phyloP scores from a whole-genome alignment of 208 protist species.

The Leptomonas pyrrhocoris region DNA sequence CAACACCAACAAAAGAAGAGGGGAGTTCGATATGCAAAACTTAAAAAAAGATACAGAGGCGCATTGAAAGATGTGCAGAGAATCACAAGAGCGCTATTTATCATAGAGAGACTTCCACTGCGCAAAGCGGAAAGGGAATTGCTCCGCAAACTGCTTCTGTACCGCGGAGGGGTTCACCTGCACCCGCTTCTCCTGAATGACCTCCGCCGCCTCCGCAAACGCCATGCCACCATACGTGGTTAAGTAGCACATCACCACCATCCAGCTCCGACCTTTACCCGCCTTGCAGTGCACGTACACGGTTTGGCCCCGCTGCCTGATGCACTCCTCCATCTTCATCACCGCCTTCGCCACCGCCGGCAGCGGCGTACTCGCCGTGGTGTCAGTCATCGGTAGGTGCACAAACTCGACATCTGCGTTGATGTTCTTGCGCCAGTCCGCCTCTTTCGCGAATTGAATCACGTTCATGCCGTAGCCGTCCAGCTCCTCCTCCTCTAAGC shows the following conservation, averaged over 20 bases:
- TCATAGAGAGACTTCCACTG: conserved; percentile 40
- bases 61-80: too few relatives aligned
- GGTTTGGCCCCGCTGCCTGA: conserved; percentile 34
- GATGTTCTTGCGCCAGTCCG: conserved; percentile 56
- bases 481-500: conserved; percentile 77
- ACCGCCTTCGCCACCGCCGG: conserved; percentile 55
- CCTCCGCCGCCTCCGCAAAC: conserved; percentile 51
- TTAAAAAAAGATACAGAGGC: too few relatives aligned
- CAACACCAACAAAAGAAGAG: too few relatives aligned
- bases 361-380: conserved; percentile 56
- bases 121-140: conserved; percentile 58
- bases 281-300: conserved; percentile 93
- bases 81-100: conserved; percentile 1
- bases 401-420: conserved; percentile 57
- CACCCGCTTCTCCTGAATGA: conserved; percentile 44
- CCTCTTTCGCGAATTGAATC: conserved; percentile 81
- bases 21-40: too few relatives aligned
- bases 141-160: conserved; percentile 59
- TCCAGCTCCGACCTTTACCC: conserved; percentile 89
- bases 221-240: conserved; percentile 67
- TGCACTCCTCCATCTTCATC: conserved; percentile 60
- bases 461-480: conserved; percentile 80
- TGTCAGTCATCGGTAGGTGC: conserved; percentile 76
- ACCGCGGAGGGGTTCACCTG: conserved; percentile 78
- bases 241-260: conserved; percentile 89